Evolutionary conservation across 257 asterid species (phyloP).

Genomic region (Rehmannia glutinosa): DNA sequence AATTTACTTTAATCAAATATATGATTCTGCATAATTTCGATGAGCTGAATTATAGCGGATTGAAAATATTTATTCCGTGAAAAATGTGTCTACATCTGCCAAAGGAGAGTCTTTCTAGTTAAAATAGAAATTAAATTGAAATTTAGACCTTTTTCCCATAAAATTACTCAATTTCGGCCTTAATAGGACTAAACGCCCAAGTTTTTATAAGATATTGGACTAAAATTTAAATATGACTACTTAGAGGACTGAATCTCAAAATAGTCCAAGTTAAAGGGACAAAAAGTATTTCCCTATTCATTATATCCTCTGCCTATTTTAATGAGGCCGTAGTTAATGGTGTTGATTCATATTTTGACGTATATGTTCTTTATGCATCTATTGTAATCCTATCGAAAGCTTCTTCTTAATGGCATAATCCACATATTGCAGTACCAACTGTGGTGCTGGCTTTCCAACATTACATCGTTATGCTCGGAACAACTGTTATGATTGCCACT

Average conservation of each 20-base stretch:
- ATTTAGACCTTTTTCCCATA: too few relatives aligned
- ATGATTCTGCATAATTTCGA: constrained; percentile 8
- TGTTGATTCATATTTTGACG: too few relatives aligned
- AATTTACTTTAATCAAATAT: constrained; percentile 6
- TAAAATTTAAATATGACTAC: too few relatives aligned
- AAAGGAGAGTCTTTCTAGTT: too few relatives aligned
- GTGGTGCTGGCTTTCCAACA: constrained; percentile 79
- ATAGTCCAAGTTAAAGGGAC: too few relatives aligned
- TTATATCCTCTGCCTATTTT: background rate
- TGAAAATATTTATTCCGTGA: background rate
- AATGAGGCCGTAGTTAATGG: background rate
- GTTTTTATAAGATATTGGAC: too few relatives aligned
- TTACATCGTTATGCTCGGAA: constrained; percentile 96
- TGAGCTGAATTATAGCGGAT: background rate
- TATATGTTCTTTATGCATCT: too few relatives aligned
- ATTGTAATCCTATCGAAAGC: background rate
- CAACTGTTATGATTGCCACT: constrained; percentile 75
- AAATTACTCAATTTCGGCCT: too few relatives aligned
- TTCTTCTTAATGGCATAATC: background rate
- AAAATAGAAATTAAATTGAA: too few relatives aligned
- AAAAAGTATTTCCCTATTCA: too few relatives aligned
- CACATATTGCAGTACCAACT: constrained; percentile 63
- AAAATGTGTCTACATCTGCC: background rate
- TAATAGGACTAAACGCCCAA: too few relatives aligned
- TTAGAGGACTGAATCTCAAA: too few relatives aligned